These are phyloP conservation scores for Silene latifolia DNA, from an alignment of 148 eudicot species.

Conservation along the genomic window DNA sequence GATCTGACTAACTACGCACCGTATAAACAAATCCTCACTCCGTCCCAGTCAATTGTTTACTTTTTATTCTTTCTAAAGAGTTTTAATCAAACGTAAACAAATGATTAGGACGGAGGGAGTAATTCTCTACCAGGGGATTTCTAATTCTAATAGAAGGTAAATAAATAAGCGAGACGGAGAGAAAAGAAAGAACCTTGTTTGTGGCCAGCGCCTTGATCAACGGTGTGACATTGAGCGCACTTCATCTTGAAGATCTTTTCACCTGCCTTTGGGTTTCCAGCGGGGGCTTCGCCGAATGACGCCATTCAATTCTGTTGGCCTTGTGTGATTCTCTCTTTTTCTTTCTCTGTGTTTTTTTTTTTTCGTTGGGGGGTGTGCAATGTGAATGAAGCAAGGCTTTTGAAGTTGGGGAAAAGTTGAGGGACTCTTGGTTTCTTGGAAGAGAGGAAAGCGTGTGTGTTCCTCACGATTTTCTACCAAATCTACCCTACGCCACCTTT, in stretches of 20 bases:
- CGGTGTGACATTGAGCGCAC: conserved; percentile 39
- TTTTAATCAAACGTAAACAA: too few relatives aligned
- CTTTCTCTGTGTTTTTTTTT: not conserved
- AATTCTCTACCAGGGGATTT: too few relatives aligned
- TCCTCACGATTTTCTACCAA: not conserved
- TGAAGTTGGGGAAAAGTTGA: not conserved
- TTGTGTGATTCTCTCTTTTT: not conserved
- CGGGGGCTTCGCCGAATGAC: conserved; percentile 30
- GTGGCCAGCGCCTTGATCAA: conserved; percentile 32
- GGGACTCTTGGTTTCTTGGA: not conserved
- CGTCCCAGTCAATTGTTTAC: too few relatives aligned
- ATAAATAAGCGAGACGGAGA: too few relatives aligned
- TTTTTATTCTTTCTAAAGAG: too few relatives aligned
- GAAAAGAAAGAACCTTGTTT: conserved; percentile 25
- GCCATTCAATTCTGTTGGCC: conserved; percentile 17
- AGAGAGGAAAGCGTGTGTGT: not conserved
- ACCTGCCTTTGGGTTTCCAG: conserved; percentile 26
- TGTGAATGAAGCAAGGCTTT: not conserved
- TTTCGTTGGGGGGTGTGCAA: not conserved
- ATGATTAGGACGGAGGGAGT: too few relatives aligned
- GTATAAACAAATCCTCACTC: too few relatives aligned
- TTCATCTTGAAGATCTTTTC: conserved; percentile 36
- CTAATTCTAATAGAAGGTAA: too few relatives aligned
- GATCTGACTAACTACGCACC: too few relatives aligned
- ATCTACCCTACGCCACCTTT: not conserved